Percentiles rank a stretch among this genome's conserved stretches.
These are phyloP conservation scores for Phytophthora quininea DNA, from an alignment of 352 stramenopile genomes.

Conservation along the genomic window DNA sequence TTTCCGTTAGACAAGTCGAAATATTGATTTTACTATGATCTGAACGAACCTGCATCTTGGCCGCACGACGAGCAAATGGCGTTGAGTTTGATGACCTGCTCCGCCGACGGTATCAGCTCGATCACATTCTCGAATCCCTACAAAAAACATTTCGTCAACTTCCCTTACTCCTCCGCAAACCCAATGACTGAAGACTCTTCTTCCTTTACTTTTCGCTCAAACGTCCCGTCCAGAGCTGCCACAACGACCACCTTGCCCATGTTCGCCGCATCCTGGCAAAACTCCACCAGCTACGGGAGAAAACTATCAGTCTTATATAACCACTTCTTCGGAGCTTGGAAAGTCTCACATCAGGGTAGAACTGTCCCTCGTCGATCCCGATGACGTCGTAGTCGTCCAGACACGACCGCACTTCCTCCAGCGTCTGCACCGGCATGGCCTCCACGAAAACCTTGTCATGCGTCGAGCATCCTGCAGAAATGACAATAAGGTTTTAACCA, in stretches of 20 bases:
- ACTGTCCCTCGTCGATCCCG: slow-evolving; percentile 88
- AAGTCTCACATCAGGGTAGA: slow-evolving; percentile 74
- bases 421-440: slow-evolving; percentile 60
- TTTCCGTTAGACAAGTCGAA: not conserved
- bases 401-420: slow-evolving; percentile 59
- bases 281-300: slow-evolving; percentile 63
- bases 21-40: not conserved
- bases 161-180: not conserved
- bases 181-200: too few species aligned
- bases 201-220: slow-evolving; percentile 65
- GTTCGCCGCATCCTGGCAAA: slow-evolving; percentile 73
- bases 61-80: slow-evolving; percentile 84
- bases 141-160: slow-evolving; percentile 34
- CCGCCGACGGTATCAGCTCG: slow-evolving; percentile 72
- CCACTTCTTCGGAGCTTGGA: not conserved
- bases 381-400: slow-evolving; percentile 84
- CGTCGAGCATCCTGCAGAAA: slow-evolving; percentile 61
- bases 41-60: slow-evolving; percentile 57
- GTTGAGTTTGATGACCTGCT: slow-evolving; percentile 86
- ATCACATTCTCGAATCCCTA: slow-evolving; percentile 78
- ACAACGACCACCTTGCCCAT: slow-evolving; percentile 84
- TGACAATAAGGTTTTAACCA: too few species aligned
- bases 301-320: not conserved
- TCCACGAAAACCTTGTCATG: slow-evolving; percentile 81
- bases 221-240: slow-evolving; percentile 74